phyloP scores from a whole-genome alignment of 1,284 basidiomycete species.

The Papiliotrema nemorosa region DNA sequence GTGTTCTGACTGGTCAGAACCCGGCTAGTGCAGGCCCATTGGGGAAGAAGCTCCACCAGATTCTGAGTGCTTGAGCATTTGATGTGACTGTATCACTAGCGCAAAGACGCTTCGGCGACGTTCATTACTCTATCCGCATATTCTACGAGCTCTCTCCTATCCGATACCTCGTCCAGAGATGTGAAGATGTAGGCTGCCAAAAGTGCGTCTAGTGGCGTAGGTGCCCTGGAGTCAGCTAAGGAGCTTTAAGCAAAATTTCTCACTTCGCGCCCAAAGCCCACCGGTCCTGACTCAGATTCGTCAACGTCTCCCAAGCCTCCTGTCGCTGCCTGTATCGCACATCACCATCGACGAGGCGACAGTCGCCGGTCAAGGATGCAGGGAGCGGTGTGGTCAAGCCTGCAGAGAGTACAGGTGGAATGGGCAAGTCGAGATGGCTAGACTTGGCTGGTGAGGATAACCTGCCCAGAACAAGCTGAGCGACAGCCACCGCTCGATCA shows the following conservation, averaged over 20 bases:
- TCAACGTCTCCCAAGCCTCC: slow-evolving; percentile 29
- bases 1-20: slow-evolving; percentile 58
- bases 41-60: slow-evolving; percentile 37
- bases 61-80: slow-evolving; percentile 1
- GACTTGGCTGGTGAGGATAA: slow-evolving; percentile 21
- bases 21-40: slow-evolving; percentile 57
- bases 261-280: slow-evolving; percentile 40
- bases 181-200: slow-evolving; percentile 32
- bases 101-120: not conserved
- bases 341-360: slow-evolving; percentile 20
- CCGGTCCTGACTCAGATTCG: slow-evolving; percentile 8
- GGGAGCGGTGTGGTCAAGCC: slow-evolving; percentile 42
- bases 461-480: slow-evolving; percentile 29
- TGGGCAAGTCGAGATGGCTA: slow-evolving; percentile 21
- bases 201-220: slow-evolving; percentile 46
- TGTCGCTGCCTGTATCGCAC: slow-evolving; percentile 21
- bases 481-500: slow-evolving; percentile 37
- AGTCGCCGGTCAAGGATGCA: slow-evolving; percentile 38
- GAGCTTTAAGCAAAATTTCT: slow-evolving; percentile 9
- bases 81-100: too few species aligned
- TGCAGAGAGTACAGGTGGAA: slow-evolving; percentile 32
- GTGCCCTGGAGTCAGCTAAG: slow-evolving; percentile 14
- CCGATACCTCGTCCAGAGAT: too few species aligned
- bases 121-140: slow-evolving; percentile 12
- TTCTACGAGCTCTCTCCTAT: not conserved